phyloP scores from a whole-genome alignment of 2,329 filamentous ascomycete species.

The Didymella lethalis region DNA sequence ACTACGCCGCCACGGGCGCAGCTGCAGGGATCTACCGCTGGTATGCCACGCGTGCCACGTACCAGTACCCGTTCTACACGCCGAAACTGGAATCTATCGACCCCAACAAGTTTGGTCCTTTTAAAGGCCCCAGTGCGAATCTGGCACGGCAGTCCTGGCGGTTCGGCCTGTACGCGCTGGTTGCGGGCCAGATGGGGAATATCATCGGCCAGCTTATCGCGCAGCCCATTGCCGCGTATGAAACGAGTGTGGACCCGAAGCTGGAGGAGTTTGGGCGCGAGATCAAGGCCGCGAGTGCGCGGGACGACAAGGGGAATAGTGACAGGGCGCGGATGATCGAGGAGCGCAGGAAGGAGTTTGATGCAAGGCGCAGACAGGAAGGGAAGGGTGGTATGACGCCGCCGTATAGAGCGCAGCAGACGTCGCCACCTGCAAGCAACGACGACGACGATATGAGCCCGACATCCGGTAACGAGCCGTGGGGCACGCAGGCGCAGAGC shows the following conservation, averaged over 20 bases:
- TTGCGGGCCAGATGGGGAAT: constrained; percentile 43
- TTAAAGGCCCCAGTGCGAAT: constrained; percentile 46
- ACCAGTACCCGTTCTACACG: constrained; percentile 54
- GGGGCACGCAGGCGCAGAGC: constrained; percentile 23
- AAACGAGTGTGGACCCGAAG: constrained; percentile 51
- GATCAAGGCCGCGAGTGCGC: constrained; percentile 39
- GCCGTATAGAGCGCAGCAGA: constrained; percentile 39
- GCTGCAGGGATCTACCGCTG: constrained; percentile 43
- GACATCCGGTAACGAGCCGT: constrained; percentile 51
- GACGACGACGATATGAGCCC: constrained; percentile 57
- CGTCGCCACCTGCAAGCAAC: constrained; percentile 23
- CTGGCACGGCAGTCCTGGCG: constrained; percentile 40
- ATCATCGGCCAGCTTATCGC: constrained; percentile 46
- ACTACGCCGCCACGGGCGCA: constrained; percentile 49
- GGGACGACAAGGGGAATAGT: constrained; percentile 21
- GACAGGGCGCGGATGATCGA: constrained; percentile 30
- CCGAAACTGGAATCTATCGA: constrained; percentile 51
- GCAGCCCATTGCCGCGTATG: constrained; percentile 45
- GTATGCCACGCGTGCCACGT: constrained; percentile 45
- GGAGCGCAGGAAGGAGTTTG: constrained; percentile 31
- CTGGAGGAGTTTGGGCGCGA: constrained; percentile 51
- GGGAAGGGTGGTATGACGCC: constrained; percentile 45
- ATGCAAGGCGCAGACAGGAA: constrained; percentile 26
- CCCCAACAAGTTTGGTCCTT: constrained; percentile 49
- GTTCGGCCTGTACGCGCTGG: constrained; percentile 35